A percentile compares a stretch with the other conserved stretches of the same genome.
These are phyloP conservation scores for Kodamaea fukazawae DNA, from an alignment of 805 yeast species.

Conservation along the genomic window DNA sequence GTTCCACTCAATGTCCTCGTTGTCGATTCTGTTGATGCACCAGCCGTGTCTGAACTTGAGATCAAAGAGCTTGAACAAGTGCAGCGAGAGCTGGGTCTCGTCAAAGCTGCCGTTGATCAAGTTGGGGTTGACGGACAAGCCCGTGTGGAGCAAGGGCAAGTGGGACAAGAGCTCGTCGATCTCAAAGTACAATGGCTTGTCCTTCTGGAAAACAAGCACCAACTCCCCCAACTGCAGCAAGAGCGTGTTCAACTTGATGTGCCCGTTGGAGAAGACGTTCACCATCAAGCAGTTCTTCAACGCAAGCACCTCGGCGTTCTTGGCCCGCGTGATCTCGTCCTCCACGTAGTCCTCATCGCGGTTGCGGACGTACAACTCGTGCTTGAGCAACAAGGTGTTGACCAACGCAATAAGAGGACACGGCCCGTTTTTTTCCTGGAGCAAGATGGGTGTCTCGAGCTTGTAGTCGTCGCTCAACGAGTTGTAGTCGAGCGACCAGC, in stretches of 20 bases:
- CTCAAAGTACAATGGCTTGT: constrained; percentile 25
- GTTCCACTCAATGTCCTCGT: constrained; percentile 14
- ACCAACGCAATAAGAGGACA: constrained; percentile 80
- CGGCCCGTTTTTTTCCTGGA: constrained; percentile 84
- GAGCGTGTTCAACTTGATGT: constrained; percentile 34
- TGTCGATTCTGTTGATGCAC: constrained; percentile 49
- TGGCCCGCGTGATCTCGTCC: constrained; percentile 6
- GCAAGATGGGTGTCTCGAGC: constrained; percentile 51
- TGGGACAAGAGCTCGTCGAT: constrained; percentile 45
- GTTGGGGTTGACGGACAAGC: constrained; percentile 69
- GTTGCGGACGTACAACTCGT: constrained; percentile 28
- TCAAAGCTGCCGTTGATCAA: constrained; percentile 53
- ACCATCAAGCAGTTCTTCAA: constrained; percentile 17
- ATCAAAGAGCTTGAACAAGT: constrained; percentile 57
- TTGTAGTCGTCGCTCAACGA: constrained; percentile 23
- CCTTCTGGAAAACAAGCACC: constrained; percentile 25
- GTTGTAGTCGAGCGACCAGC: constrained; percentile 28
- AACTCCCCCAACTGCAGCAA: constrained; percentile 51
- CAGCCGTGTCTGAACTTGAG: constrained; percentile 80
- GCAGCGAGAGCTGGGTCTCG: constrained; percentile 48
- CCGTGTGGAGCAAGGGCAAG: constrained; percentile 65
- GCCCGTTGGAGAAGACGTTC: constrained; percentile 12
- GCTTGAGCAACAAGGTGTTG: constrained; percentile 61
- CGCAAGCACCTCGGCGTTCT: constrained; percentile 15
- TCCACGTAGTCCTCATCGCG: constrained; percentile 5